phyloP scores from a whole-genome alignment of 2,329 filamentous ascomycete genomes.

The Claviceps paspali region DNA sequence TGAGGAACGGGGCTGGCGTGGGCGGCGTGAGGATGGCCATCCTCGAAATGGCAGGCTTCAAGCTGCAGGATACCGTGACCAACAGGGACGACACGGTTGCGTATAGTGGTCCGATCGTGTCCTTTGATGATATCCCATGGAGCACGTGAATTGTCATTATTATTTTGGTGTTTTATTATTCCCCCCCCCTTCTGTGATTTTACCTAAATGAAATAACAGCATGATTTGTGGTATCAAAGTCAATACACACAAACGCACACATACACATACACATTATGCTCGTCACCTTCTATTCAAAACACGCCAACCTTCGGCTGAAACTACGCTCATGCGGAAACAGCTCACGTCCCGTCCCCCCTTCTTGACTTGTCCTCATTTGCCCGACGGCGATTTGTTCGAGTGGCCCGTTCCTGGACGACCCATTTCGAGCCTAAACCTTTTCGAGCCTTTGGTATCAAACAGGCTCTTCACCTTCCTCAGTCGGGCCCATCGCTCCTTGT shows the following conservation, averaged over 20 bases:
- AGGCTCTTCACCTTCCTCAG: conserved; percentile 56
- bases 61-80: conserved; percentile 15
- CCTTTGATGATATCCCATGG: conserved; percentile 25
- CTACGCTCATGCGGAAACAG: too few relatives aligned
- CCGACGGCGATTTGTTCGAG: conserved; percentile 10
- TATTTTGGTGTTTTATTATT: too few relatives aligned
- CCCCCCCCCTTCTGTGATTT: too few relatives aligned
- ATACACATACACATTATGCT: too few relatives aligned
- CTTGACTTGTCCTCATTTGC: conserved; percentile 1
- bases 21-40: conserved; percentile 24
- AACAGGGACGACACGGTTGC: conserved; percentile 21
- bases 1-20: conserved; percentile 22
- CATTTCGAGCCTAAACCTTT: conserved; percentile 30
- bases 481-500: conserved; percentile 60
- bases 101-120: conserved; percentile 21
- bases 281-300: too few relatives aligned
- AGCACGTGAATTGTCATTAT: conserved; percentile 12
- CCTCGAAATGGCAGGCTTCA: conserved; percentile 25
- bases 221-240: too few relatives aligned
- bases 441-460: conserved; percentile 49
- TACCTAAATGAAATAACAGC: too few relatives aligned
- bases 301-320: too few relatives aligned
- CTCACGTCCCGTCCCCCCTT: too few relatives aligned
- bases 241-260: too few relatives aligned
- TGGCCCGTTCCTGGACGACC: conserved; percentile 27